Evolutionary conservation across 176 grass and related monocot genomes (phyloP), one percentile per base, ranked within the genome.

Genomic region (Eremochloa ophiuroides): DNA sequence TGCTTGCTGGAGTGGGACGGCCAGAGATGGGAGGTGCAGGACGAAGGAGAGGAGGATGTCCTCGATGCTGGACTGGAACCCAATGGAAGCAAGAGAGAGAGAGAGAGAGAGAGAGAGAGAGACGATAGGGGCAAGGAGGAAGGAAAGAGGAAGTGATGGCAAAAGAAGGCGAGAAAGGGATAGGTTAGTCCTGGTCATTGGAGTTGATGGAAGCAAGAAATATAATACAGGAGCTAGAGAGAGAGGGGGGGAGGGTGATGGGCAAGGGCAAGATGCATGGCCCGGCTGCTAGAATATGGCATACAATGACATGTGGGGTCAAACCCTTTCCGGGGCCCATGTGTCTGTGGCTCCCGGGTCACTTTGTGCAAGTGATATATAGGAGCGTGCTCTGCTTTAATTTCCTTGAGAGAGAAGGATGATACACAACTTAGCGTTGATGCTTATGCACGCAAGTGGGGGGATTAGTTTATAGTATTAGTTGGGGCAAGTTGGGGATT

Each of bases 401-500:
- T 30, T 72, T 89, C 29, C 83, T 82, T 82, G 41, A 62, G 72
- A 77, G 65, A 82, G 46, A 44, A 46, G 35, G 66, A 23, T 89
- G 76, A 71, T 78, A 27, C 69, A 5, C n/a, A 73, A 60, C 56
- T 67, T 86, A 67, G 82, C 66, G 79, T 86, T 86, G 88, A 79
- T 90, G 83, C 79, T 86, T 82, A 74, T 83, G 88, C 79, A 90
- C 83, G 67, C 88, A 90, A 86, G 83, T 86, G 79, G 83, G 29
- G 20, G 7, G 4, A 74, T 90, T 90, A 74, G 67, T 79, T 86
- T 90, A 90, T 69, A 1, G 22, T 58, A 58, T 25, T 58, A 25
- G 53, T 25, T 73, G 47, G 44, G 74, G 47, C 83, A 90, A 90
- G 83, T 83, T 83, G 83, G 23, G 29, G 11, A 30, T 90, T 90